Evolutionary conservation across 306 rosid genomes (phyloP).

Genomic region (Aeschynomene evenia): DNA sequence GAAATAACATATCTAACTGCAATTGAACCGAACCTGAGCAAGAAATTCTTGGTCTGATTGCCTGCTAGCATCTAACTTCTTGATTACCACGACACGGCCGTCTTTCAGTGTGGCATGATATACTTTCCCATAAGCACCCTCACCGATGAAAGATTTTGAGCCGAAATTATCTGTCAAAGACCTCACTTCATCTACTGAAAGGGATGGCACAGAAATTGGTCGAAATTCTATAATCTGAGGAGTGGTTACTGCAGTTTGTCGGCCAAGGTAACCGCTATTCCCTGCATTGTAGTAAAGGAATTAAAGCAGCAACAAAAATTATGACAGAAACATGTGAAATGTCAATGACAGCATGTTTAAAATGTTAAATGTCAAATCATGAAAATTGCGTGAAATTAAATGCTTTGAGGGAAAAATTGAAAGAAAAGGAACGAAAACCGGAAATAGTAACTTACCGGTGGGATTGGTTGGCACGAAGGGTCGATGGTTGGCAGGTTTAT

Average conservation of each 20-base stretch:
- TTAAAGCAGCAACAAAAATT: constrained; percentile 14
- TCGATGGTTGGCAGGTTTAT: constrained; percentile 45
- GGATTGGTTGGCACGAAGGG: constrained; percentile 35
- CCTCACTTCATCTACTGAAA: constrained; percentile 68
- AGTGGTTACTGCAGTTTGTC: constrained; percentile 40
- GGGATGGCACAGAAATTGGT: constrained; percentile 68
- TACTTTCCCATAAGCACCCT: constrained; percentile 84
- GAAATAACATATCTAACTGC: not conserved
- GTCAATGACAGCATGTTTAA: constrained; percentile 5
- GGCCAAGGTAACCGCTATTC: constrained; percentile 36
- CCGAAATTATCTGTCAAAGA: constrained; percentile 70
- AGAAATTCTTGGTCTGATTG: constrained; percentile 76
- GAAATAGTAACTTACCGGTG: constrained; percentile 37
- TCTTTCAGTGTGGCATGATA: constrained; percentile 50
- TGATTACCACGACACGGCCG: constrained; percentile 66
- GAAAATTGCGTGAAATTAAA: not conserved
- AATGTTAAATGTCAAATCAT: not conserved
- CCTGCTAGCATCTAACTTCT: constrained; percentile 68
- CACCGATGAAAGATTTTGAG: constrained; percentile 61
- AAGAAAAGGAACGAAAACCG: not conserved
- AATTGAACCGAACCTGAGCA: constrained; percentile 55
- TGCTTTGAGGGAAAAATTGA: not conserved
- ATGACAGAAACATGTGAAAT: not conserved
- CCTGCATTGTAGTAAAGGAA: constrained; percentile 43
- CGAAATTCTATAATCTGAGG: constrained; percentile 38